phyloP scores from a whole-genome alignment of 1,284 basidiomycete species.

The Tilletia indica region DNA sequence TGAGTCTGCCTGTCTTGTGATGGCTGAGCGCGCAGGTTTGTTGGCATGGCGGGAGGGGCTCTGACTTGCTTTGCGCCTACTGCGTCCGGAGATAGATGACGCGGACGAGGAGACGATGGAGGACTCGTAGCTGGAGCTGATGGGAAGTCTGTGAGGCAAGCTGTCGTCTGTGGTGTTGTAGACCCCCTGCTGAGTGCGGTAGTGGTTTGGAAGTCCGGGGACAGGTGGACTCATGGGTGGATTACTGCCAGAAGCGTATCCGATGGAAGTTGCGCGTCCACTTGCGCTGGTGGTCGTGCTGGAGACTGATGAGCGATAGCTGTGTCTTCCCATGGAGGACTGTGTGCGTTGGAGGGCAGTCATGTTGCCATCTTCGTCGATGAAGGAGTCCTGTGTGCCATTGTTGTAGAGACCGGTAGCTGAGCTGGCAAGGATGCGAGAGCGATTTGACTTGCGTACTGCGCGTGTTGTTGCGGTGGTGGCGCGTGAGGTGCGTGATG shows the following conservation, averaged over 20 bases:
- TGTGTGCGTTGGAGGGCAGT: conserved; percentile 10
- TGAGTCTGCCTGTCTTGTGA: not conserved
- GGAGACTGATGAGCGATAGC: conserved; percentile 1
- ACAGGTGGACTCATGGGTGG: not conserved
- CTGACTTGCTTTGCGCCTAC: not conserved
- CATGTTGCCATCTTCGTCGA: conserved; percentile 1
- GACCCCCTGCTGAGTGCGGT: not conserved
- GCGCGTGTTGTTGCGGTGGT: not conserved
- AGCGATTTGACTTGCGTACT: conserved; percentile 4
- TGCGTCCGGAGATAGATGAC: not conserved
- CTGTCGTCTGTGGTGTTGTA: not conserved
- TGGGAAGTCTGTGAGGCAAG: not conserved
- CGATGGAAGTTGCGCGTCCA: not conserved
- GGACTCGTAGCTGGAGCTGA: not conserved
- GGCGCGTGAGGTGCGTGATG: not conserved
- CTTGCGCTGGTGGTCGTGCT: conserved; percentile 1
- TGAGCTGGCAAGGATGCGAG: conserved; percentile 1
- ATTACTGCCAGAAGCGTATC: not conserved
- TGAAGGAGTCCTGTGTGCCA: not conserved
- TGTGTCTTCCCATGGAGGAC: conserved; percentile 4
- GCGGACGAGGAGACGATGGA: conserved; percentile 11
- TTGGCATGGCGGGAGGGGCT: not conserved
- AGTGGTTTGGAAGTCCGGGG: conserved; percentile 3
- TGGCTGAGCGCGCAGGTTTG: not conserved
- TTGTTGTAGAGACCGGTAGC: not conserved